Evolutionary conservation across 352 stramenopile genomes (phyloP), one percentile per base, ranked within the genome.

Genomic region (Pythium insidiosum): DNA sequence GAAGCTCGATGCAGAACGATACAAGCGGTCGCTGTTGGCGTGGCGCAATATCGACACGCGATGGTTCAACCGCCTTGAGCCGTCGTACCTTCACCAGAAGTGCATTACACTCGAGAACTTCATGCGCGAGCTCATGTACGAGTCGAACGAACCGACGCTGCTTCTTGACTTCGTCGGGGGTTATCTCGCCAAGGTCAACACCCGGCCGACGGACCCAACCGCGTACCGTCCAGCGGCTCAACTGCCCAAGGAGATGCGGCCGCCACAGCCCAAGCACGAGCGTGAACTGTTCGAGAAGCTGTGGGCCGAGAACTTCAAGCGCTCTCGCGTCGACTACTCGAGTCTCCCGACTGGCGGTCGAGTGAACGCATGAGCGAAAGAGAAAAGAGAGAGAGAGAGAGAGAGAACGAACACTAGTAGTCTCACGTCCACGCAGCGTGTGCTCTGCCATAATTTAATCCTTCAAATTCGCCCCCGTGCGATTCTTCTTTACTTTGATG

Each of bases 281-380:
- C 73, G 95, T 39, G 85, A 95, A 34, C 83, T 97, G 34, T 98
- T 97, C 64, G 94, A 98, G 66, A 94, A 96, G 70, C 85, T 98
- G 68, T 98, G 95, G 95, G 84, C 86, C 6, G 84, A 98, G 56
- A 98, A 98, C 63, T 98, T 98, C 68, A 84, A 91, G 35, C 66
- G 86, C 26, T 97, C 89, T 21, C 75, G 64, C 21, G 81, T 93
- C 22, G 63, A 90, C 22, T 93, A 93, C 41, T 53, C 52, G 35
- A 44, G 28, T 23, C 1, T 28, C 10, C 43, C 48, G 23, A 50
- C 37, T 11, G 42, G n/a, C n/a, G n/a, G n/a, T n/a, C n/a, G n/a
- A n/a, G n/a, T n/a, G n/a, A n/a, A n/a, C n/a, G n/a, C n/a, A n/a
- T n/a, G n/a, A n/a, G n/a, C n/a, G n/a, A n/a, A n/a, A n/a, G n/a